Conservation (phyloP, 2,329 filamentous ascomycete species). For the Pleoardoris graminearum region DNA sequence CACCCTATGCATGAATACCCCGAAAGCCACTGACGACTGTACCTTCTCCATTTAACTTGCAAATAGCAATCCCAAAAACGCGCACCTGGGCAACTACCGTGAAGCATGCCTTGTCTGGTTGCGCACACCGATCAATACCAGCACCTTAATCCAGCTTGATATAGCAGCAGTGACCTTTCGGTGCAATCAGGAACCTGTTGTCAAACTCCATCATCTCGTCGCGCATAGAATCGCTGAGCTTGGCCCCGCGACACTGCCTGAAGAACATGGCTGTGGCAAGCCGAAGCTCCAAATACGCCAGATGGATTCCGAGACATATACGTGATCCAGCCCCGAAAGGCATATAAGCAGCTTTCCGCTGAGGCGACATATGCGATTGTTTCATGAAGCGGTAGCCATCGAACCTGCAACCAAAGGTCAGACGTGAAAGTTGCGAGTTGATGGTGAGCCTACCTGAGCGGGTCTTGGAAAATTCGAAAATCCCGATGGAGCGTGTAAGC, state of each 20-base stretch:
- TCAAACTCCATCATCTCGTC: constrained; percentile 50
- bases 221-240: constrained; percentile 29
- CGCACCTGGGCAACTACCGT: too few species aligned
- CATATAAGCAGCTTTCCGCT: constrained; percentile 61
- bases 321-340: constrained; percentile 70
- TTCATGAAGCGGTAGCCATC: constrained; percentile 34
- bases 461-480: constrained; percentile 23
- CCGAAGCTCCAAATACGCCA: constrained; percentile 63
- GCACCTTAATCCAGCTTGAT: constrained; percentile 29
- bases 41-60: too few species aligned
- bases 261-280: constrained; percentile 59
- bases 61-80: too few species aligned
- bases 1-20: too few species aligned
- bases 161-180: constrained; percentile 49
- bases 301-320: constrained; percentile 70
- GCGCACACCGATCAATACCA: too few species aligned
- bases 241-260: constrained; percentile 45
- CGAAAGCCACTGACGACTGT: too few species aligned
- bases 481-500: constrained; percentile 47
- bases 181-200: constrained; percentile 51
- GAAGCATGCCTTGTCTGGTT: too few species aligned
- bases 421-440: background rate
- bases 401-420: constrained; percentile 25
- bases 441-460: constrained; percentile 18
- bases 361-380: constrained; percentile 13